These are phyloP conservation scores for Colletotrichum orchidophilum DNA, from an alignment of 2,329 filamentous ascomycete species.

Conservation along the genomic window DNA sequence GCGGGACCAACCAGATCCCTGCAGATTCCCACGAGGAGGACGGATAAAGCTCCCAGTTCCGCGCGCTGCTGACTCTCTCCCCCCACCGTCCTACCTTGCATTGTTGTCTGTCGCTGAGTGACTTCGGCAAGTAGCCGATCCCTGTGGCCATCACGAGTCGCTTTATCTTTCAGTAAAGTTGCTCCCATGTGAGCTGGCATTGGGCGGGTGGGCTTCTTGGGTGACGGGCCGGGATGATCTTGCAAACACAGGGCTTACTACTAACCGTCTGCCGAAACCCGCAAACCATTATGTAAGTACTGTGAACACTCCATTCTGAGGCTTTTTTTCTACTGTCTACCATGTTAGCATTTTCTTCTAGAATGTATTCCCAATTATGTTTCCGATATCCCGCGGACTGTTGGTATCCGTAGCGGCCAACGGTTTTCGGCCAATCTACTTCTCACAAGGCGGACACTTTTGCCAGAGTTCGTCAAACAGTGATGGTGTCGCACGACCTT, in stretches of 20 bases:
- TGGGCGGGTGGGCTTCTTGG: not conserved
- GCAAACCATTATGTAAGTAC: not conserved
- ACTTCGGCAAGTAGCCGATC: not conserved
- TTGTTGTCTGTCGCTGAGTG: not conserved
- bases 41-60: constrained; percentile 8
- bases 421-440: not conserved
- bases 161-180: not conserved
- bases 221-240: not conserved
- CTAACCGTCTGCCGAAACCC: not conserved
- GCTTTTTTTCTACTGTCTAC: too few relatives aligned
- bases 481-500: not conserved
- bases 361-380: not conserved
- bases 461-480: not conserved
- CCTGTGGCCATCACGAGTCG: constrained; percentile 18
- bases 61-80: not conserved
- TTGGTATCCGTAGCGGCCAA: not conserved
- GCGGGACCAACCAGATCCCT: constrained; percentile 28
- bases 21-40: constrained; percentile 29
- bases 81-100: not conserved
- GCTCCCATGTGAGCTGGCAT: constrained; percentile 20
- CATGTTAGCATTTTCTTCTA: too few relatives aligned
- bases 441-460: not conserved
- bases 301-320: not conserved
- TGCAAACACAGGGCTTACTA: not conserved
- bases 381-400: not conserved